Percentiles rank a stretch among this genome's conserved stretches.
Evolutionary conservation across 1,139 yeast species (phyloP).

Genomic region (Nakaseomyces delphensis): DNA sequence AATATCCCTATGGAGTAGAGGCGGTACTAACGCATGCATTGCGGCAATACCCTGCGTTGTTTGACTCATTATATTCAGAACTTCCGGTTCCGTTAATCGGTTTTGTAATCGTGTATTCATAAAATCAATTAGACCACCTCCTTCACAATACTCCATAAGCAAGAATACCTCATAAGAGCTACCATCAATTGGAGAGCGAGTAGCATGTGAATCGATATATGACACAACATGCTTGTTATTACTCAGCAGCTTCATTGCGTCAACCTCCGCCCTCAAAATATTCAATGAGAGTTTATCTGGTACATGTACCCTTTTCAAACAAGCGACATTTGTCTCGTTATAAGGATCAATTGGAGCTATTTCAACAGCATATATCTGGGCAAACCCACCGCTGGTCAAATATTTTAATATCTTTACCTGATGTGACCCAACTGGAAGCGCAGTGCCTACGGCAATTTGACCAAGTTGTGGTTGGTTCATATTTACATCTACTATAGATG

Average conservation of each 20-base stretch:
- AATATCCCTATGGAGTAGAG: conserved; percentile 63
- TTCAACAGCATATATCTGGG: conserved; percentile 51
- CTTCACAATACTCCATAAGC: conserved; percentile 70
- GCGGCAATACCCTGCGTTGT: conserved; percentile 59
- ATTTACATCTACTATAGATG: neutral
- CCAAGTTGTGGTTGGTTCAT: conserved; percentile 19
- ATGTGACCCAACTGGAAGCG: conserved; percentile 28
- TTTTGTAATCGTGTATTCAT: conserved; percentile 62
- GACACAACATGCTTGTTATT: conserved; percentile 51
- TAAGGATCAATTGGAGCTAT: conserved; percentile 36
- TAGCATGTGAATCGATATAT: conserved; percentile 71
- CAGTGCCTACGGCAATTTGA: conserved; percentile 21
- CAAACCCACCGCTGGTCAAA: conserved; percentile 41
- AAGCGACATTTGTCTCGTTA: conserved; percentile 38
- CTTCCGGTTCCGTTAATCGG: conserved; percentile 52
- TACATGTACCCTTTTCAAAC: conserved; percentile 65
- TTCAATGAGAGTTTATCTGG: conserved; percentile 61
- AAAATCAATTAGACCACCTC: conserved; percentile 59
- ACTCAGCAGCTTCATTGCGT: conserved; percentile 58
- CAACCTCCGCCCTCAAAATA: conserved; percentile 63
- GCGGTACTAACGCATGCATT: conserved; percentile 53
- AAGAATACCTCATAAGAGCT: conserved; percentile 61
- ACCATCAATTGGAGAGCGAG: conserved; percentile 40
- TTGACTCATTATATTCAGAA: conserved; percentile 58
- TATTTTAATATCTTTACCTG: conserved; percentile 30